phyloP scores from a whole-genome alignment of 2,329 filamentous ascomycete genomes.

The Septoria petroselini region DNA sequence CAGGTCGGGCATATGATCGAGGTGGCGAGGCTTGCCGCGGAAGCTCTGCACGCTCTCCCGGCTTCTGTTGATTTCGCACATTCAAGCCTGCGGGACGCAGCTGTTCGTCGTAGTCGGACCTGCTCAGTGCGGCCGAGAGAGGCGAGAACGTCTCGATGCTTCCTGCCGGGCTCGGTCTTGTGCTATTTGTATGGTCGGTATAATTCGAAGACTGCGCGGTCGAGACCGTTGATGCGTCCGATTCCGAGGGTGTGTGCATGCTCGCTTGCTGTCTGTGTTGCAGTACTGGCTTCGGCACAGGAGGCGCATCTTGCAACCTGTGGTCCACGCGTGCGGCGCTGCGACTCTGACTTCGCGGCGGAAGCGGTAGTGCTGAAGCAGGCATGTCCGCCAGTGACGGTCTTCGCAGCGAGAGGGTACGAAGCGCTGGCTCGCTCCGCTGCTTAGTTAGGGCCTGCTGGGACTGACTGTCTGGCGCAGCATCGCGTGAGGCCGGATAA shows the following conservation, averaged over 20 bases:
- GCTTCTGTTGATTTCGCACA: slow-evolving; percentile 28
- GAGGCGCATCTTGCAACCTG: slow-evolving; percentile 35
- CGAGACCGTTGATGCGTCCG: slow-evolving; percentile 34
- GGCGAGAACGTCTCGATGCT: slow-evolving; percentile 34
- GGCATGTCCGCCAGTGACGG: slow-evolving; percentile 16
- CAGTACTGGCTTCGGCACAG: slow-evolving; percentile 34
- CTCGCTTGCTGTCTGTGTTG: slow-evolving; percentile 28
- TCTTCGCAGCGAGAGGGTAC: slow-evolving; percentile 15
- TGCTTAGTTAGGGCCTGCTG: slow-evolving; percentile 14
- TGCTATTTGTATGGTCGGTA: slow-evolving; percentile 29
- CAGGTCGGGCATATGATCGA: slow-evolving; percentile 8
- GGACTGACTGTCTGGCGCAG: slow-evolving; percentile 2
- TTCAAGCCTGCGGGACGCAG: slow-evolving; percentile 29
- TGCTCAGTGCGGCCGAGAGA: slow-evolving; percentile 14
- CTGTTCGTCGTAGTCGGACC: slow-evolving; percentile 29
- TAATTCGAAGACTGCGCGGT: slow-evolving; percentile 24
- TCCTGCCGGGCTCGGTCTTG: slow-evolving; percentile 35
- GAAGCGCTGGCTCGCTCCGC: slow-evolving; percentile 27
- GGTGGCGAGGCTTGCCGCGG: slow-evolving; percentile 27
- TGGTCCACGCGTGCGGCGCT: slow-evolving; percentile 28
- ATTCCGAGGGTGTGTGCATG: slow-evolving; percentile 33
- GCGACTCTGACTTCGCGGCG: slow-evolving; percentile 26
- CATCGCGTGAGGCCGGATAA: slow-evolving; percentile 11
- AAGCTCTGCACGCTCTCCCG: slow-evolving; percentile 30
- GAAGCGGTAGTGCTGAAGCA: slow-evolving; percentile 9